Conservation (phyloP, 1,284 basidiomycete species). For the Puccinia triticina region DNA sequence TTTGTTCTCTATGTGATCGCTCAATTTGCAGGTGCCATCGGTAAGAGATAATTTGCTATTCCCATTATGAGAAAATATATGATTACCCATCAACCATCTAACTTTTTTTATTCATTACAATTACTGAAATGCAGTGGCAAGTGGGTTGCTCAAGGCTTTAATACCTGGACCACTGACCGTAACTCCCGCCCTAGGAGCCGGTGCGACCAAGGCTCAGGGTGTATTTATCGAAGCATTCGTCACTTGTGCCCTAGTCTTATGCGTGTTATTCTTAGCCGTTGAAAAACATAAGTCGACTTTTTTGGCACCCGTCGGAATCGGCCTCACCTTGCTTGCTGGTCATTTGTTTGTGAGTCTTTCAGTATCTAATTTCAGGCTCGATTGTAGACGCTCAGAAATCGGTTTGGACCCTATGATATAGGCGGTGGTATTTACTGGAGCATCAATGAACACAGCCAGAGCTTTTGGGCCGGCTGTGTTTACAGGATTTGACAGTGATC, state of each 20-base stretch:
- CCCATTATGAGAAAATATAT: neutral
- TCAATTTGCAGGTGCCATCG: constrained; percentile 47
- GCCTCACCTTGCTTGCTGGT: constrained; percentile 70
- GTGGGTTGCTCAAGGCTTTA: constrained; percentile 28
- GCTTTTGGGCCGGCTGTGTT: constrained; percentile 49
- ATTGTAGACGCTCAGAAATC: neutral
- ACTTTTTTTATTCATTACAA: neutral
- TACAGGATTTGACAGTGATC: constrained; percentile 46
- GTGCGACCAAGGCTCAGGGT: constrained; percentile 33
- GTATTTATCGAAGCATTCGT: constrained; percentile 44
- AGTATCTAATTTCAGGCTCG: neutral
- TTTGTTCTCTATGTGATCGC: constrained; percentile 53
- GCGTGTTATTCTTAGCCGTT: constrained; percentile 43
- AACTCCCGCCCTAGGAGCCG: constrained; percentile 38
- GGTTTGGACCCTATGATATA: neutral
- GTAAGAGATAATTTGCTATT: constrained; percentile 8
- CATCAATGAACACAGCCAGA: constrained; percentile 51
- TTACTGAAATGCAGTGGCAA: constrained; percentile 20
- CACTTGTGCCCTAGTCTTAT: constrained; percentile 45
- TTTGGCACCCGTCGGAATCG: constrained; percentile 74
- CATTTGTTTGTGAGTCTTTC: constrained; percentile 65
- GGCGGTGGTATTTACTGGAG: constrained; percentile 48
- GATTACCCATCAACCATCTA: neutral
- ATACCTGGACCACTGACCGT: constrained; percentile 44
- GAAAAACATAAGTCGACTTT: constrained; percentile 69